Base-by-base conservation (phyloP, 805 yeast species). In the Monosporozyma servazzii region DNA sequence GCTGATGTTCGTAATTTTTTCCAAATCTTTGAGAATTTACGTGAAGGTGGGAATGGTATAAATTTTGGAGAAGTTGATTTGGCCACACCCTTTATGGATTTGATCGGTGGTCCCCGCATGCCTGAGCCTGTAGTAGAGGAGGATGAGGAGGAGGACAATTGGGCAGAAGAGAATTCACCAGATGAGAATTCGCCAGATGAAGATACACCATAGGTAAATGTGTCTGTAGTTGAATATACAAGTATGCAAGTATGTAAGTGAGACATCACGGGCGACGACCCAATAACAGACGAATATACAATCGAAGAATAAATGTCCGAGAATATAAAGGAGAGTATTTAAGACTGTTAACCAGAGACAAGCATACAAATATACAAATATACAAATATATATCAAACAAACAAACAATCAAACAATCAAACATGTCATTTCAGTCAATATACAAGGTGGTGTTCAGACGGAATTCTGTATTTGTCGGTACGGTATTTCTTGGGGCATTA, bases 381-480 rank as follows among this genome's bases (percentile, higher is more conserved):
- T 7, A 25, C 27, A 33, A 33, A 15, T 3, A 10, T 10, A 15
- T 31, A 31, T 31, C 8, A 31, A n/a, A 46, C 11, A 48, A 29
- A 53, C 66, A 21, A 23, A n/a, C n/a, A 23, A 42, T 8, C 31
- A 44, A 7, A 44, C 13, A 25, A 27, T 73, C 61, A 2, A 39
- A 18, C 8, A 39, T 39, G 44, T 41, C 74, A 53, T 61, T 70
- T 59, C 66, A 84, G 44, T 68, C 79, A 45, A 63, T 82, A 55
- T 81, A 79, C 79, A 83, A 81, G 78, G 70, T 76, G 37, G 62
- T 85, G 51, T 83, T 87, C 79, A 88, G 88, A 80, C 87, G 96
- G 79, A 90, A 91, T 81, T 80, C 97, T 47, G 76, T 85, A 56
- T 88, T 78, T 72, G 96, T 90, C 56, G 87, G 88, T 58, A 75